Evolutionary conservation across 2,329 filamentous ascomycete genomes (phyloP), one percentile per base, ranked within the genome.

Genomic region (Cyphellophora attinorum): DNA sequence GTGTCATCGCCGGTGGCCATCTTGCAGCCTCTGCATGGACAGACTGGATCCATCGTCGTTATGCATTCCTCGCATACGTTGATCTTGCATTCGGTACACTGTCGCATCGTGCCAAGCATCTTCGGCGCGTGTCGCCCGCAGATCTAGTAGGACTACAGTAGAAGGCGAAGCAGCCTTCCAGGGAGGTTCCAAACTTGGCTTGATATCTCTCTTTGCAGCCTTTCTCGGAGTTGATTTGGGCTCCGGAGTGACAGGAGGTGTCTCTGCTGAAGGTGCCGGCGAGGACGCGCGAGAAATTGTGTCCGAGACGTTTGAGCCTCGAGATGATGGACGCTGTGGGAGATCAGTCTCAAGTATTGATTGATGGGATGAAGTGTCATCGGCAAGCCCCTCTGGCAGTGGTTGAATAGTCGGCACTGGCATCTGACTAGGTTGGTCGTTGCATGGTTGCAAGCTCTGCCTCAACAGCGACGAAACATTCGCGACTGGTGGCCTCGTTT

Each of bases 161-260:
- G 41, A 67, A 63, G 6, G 64, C 62, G 37, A 62, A 60, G 41
- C 64, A 68, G 12, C 64, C 64, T 48, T 57, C 64, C 64, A 67
- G 36, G 21, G 8, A 25, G 21, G 21, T 8, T 25, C n/a, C 21
- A 25, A 8, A n/a, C 8, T n/a, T n/a, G 21, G 21, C 21, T 8
- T 25, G 8, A n/a, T 25, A 8, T 8, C n/a, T 25, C n/a, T 25
- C 21, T 25, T 25, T 21, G 25, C 29, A 4, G 19, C 8, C 11
- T 19, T 39, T 19, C 31, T 59, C 56, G n/a, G 54, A 41, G 3
- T 57, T 40, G 16, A 57, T 53, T 32, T 62, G 54, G 40, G 54
- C 58, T 38, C 56, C 53, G 15, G 60, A 58, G 3, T 57, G 49
- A 12, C 61, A 59, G n/a, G 58, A 58, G 8, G 56, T 57, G 21